Evolutionary conservation across 2,329 filamentous ascomycete species (phyloP).

Genomic region (Paecilomyces formosus): DNA sequence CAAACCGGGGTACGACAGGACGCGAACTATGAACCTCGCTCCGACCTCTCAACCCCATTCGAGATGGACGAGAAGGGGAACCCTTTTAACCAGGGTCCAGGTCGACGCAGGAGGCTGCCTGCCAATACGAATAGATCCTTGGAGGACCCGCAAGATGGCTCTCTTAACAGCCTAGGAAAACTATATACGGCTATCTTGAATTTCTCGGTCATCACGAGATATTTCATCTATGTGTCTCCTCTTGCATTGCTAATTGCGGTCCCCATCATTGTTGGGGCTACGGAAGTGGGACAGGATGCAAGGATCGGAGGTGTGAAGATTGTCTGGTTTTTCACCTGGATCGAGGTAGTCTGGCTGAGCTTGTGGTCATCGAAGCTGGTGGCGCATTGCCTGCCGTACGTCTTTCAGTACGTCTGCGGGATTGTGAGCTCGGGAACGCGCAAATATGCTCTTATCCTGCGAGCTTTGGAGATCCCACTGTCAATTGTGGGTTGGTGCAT

Average conservation of each 20-base stretch:
- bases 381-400: conserved; percentile 49
- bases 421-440: conserved; percentile 58
- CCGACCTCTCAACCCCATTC: conserved; percentile 11
- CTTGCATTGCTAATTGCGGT: conserved; percentile 52
- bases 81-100: conserved; percentile 15
- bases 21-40: conserved; percentile 19
- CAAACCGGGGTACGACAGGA: conserved; percentile 38
- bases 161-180: conserved; percentile 51
- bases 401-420: conserved; percentile 56
- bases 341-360: conserved; percentile 57
- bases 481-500: conserved; percentile 55
- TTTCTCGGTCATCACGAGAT: conserved; percentile 56
- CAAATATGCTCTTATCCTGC: conserved; percentile 55
- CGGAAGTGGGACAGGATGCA: conserved; percentile 34
- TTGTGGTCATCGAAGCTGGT: conserved; percentile 57
- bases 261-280: conserved; percentile 56
- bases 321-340: conserved; percentile 58
- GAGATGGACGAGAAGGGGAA: conserved; percentile 25
- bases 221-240: conserved; percentile 56
- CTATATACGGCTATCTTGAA: conserved; percentile 55
- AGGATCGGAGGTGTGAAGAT: conserved; percentile 50
- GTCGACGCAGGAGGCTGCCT: conserved; percentile 26
- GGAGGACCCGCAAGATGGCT: conserved; percentile 44
- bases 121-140: conserved; percentile 18
- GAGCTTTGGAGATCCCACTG: conserved; percentile 52